Conservation (phyloP, 2,329 filamentous ascomycete genomes). For the Sporothrix luriei region DNA sequence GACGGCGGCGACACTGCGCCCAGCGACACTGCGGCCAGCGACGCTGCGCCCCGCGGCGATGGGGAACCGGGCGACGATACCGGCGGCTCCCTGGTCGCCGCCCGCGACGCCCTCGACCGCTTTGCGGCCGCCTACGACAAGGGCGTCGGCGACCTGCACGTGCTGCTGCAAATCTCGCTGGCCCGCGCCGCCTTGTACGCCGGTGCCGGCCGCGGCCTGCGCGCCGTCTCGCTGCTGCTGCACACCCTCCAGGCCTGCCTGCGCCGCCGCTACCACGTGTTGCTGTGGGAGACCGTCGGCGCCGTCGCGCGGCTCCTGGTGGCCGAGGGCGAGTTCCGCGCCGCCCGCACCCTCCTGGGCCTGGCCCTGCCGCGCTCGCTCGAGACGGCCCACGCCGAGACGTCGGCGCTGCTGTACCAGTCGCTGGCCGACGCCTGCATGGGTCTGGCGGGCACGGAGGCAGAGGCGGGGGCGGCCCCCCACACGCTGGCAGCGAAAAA, state of each 20-base stretch:
- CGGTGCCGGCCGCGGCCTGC: slow-evolving; percentile 67
- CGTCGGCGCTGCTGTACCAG: slow-evolving; percentile 69
- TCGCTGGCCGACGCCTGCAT: slow-evolving; percentile 76
- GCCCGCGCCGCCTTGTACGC: slow-evolving; percentile 72
- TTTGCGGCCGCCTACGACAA: slow-evolving; percentile 35
- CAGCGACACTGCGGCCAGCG: not conserved
- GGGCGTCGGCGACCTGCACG: slow-evolving; percentile 55
- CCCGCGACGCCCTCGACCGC: slow-evolving; percentile 48
- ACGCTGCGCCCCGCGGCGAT: no score
- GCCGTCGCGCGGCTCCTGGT: slow-evolving; percentile 69
- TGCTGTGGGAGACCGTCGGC: slow-evolving; percentile 72
- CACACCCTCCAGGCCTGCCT: slow-evolving; percentile 74
- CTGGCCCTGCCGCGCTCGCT: slow-evolving; percentile 75
- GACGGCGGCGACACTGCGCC: slow-evolving; percentile 6
- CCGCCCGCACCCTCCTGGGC: slow-evolving; percentile 65
- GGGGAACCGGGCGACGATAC: not conserved
- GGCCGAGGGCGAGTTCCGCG: slow-evolving; percentile 69
- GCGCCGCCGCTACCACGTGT: slow-evolving; percentile 66
- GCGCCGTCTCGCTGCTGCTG: slow-evolving; percentile 75
- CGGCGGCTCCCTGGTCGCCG: slow-evolving; percentile 26
- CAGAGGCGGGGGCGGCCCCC: not conserved
- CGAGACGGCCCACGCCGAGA: slow-evolving; percentile 65
- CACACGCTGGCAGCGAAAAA: not conserved
- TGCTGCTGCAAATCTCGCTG: slow-evolving; percentile 64
- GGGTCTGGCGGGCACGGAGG: slow-evolving; percentile 64